Evolutionary conservation across 176 grass and related monocot species (phyloP).

Genomic region (Pharus latifolius): DNA sequence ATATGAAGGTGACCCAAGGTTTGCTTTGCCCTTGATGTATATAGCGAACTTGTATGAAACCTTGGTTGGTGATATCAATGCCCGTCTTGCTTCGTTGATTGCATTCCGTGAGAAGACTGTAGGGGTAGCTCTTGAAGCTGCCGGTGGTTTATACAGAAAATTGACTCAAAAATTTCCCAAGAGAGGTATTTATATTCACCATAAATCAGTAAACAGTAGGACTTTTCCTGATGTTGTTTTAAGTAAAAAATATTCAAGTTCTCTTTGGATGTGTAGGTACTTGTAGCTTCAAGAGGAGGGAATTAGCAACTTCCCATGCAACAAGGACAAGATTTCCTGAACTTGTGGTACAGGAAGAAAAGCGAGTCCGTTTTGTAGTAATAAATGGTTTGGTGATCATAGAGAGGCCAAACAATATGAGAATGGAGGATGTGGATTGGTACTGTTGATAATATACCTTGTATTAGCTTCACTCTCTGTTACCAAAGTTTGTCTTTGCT

Average conservation of each 20-base stretch:
- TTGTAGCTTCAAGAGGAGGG: conserved; percentile 88
- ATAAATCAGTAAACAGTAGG: not conserved
- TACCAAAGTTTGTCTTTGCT: not conserved
- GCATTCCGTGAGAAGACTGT: conserved; percentile 59
- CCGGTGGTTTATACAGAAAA: conserved; percentile 89
- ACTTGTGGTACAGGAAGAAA: conserved; percentile 88
- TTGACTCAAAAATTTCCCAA: conserved; percentile 68
- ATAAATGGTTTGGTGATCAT: conserved; percentile 70
- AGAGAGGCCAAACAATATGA: conserved; percentile 65
- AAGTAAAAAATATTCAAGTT: conserved; percentile 8
- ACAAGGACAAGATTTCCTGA: conserved; percentile 73
- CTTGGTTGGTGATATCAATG: conserved; percentile 58
- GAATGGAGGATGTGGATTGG: conserved; percentile 60
- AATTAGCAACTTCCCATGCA: conserved; percentile 76
- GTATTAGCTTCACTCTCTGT: not conserved
- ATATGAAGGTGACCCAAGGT: conserved; percentile 63
- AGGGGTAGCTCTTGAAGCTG: conserved; percentile 81
- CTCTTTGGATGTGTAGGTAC: conserved; percentile 33
- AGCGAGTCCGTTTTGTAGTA: conserved; percentile 87
- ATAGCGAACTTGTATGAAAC: conserved; percentile 88
- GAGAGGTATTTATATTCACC: conserved; percentile 39
- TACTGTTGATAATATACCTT: conserved; percentile 21
- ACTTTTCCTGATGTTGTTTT: not conserved
- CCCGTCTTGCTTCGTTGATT: conserved; percentile 48
- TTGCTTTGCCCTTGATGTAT: conserved; percentile 90